Evolutionary conservation across 2,329 filamentous ascomycete genomes (phyloP).

Genomic region (Arthroderma uncinatum): DNA sequence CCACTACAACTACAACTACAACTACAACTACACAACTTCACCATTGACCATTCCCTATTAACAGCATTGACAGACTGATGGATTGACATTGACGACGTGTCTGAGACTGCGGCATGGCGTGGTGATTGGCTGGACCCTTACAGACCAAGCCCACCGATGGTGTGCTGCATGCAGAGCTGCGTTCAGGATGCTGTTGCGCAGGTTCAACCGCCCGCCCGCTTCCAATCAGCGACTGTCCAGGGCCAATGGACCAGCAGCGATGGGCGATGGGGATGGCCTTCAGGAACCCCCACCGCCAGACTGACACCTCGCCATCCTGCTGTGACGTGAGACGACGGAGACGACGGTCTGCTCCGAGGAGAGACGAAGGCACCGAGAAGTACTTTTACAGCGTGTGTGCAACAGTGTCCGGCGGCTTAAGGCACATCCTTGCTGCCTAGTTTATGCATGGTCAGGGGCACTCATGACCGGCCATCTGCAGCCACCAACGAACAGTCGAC

Average conservation of each 20-base stretch:
- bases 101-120: neutral
- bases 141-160: neutral
- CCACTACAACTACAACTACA: no score
- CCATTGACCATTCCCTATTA: no score
- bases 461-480: slow-evolving; percentile 1
- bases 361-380: no score
- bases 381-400: neutral
- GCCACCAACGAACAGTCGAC: slow-evolving; percentile 1
- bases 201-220: neutral
- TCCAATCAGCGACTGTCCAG: neutral
- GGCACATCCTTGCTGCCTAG: slow-evolving; percentile 4
- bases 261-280: neutral
- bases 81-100: neutral
- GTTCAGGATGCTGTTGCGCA: slow-evolving; percentile 4
- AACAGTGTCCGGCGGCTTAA: slow-evolving; percentile 2
- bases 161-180: neutral
- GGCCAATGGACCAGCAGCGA: neutral
- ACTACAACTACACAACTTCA: no score
- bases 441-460: slow-evolving; percentile 3
- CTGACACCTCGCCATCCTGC: neutral
- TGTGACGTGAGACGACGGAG: no score
- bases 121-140: slow-evolving; percentile 6
- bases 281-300: neutral
- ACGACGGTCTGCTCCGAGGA: no score
- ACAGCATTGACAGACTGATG: no score